Evolutionary conservation across 2,329 filamentous ascomycete genomes (phyloP).

Genomic region (Neofusicoccum sp.): DNA sequence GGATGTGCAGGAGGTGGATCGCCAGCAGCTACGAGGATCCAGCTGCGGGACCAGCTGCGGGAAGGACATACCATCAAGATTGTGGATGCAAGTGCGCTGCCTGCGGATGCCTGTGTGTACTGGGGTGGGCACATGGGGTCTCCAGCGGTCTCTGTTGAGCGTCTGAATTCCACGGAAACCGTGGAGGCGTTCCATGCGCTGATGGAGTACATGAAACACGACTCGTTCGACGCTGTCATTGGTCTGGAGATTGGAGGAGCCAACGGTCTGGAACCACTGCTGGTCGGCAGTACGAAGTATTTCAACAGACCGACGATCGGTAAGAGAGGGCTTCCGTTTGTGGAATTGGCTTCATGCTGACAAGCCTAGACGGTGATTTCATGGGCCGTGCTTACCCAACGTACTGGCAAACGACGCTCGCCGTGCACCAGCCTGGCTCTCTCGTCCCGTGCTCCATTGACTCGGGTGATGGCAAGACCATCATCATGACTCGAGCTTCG

Average conservation of each 20-base stretch:
- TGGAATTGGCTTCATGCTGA: not conserved
- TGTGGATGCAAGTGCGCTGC: conserved; percentile 42
- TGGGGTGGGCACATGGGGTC: conserved; percentile 47
- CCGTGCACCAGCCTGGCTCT: conserved; percentile 12
- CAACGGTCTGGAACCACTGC: conserved; percentile 33
- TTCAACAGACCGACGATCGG: conserved; percentile 22
- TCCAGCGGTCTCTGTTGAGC: conserved; percentile 45
- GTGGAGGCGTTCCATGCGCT: conserved; percentile 41
- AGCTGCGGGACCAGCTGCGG: conserved; percentile 41
- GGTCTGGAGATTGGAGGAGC: conserved; percentile 49
- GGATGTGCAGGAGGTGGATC: conserved; percentile 50
- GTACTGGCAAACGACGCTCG: conserved; percentile 17
- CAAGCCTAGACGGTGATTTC: conserved; percentile 11
- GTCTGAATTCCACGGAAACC: conserved; percentile 38
- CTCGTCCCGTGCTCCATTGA: conserved; percentile 16
- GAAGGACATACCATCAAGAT: conserved; percentile 42
- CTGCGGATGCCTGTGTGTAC: conserved; percentile 45
- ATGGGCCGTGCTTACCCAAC: conserved; percentile 16
- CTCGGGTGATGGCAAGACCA: conserved; percentile 19
- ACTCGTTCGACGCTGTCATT: conserved; percentile 36
- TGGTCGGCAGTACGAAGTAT: conserved; percentile 29
- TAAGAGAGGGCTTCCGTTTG: not conserved
- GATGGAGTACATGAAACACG: conserved; percentile 32
- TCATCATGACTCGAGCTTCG: conserved; percentile 19
- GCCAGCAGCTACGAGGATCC: conserved; percentile 46